Percentiles rank a stretch among this genome's conserved stretches.
Conservation (phyloP, 2,329 filamentous ascomycete species). For the Colletotrichum ledebouriae region DNA sequence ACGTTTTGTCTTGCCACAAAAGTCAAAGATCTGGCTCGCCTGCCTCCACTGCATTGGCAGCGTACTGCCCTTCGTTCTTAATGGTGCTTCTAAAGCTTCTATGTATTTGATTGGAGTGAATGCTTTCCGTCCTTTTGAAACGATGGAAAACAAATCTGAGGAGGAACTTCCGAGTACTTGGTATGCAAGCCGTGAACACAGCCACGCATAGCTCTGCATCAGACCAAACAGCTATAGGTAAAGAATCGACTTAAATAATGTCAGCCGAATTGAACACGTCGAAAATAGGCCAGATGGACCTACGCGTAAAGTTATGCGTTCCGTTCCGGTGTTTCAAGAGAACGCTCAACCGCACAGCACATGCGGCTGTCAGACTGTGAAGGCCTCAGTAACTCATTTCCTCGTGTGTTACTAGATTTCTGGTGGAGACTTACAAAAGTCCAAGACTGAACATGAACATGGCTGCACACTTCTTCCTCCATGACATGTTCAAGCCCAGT, state of each 20-base stretch:
- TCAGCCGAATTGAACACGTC: no score
- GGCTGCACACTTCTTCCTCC: conserved; percentile 53
- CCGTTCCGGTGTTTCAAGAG: background rate
- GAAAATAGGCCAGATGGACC: background rate
- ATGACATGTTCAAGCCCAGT: conserved; percentile 48
- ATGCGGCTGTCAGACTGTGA: conserved; percentile 17
- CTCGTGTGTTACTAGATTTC: no score
- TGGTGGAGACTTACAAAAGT: conserved; percentile 22
- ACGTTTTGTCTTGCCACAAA: no score
- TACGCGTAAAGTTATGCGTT: conserved; percentile 3
- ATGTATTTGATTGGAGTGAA: no score
- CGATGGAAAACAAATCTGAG: no score
- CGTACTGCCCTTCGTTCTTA: no score
- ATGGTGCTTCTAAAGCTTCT: no score
- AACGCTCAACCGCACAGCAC: background rate
- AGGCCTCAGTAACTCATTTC: background rate
- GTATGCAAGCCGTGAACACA: conserved; percentile 15
- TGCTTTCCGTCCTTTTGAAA: no score
- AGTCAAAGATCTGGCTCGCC: no score
- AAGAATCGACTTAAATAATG: background rate
- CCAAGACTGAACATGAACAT: conserved; percentile 54
- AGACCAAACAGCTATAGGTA: background rate
- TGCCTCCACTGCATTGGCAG: no score
- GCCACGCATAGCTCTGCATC: conserved; percentile 9
- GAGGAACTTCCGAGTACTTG: conserved; percentile 4